A percentile compares a stretch with the other conserved stretches of the same genome.
Evolutionary conservation across 495 filamentous ascomycete species (phyloP).

Genomic region (Penicillium diatomitis): DNA sequence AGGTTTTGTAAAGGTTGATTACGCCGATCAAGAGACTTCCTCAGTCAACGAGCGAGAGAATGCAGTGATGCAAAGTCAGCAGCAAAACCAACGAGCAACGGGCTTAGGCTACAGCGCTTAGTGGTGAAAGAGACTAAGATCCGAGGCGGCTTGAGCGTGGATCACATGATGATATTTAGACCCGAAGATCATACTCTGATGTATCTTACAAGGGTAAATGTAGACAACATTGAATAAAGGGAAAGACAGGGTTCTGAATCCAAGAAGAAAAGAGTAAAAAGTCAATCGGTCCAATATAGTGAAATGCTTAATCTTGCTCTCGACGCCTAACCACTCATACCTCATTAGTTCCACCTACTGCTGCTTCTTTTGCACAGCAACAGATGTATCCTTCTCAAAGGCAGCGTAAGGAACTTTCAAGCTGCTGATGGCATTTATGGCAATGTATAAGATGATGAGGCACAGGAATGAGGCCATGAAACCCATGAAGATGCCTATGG

Average conservation of each 20-base stretch:
- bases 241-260: slow-evolving; percentile 5
- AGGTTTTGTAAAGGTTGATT: neutral
- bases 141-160: neutral
- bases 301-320: slow-evolving; percentile 4
- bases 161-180: slow-evolving; percentile 23
- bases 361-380: slow-evolving; percentile 77
- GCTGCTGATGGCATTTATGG: slow-evolving; percentile 63
- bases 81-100: neutral
- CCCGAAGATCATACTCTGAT: slow-evolving; percentile 17
- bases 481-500: slow-evolving; percentile 72
- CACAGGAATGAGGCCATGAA: slow-evolving; percentile 59
- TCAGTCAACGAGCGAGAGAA: slow-evolving; percentile 12
- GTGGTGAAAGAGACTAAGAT: slow-evolving; percentile 1
- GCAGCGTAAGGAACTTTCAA: slow-evolving; percentile 85
- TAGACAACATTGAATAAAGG: neutral
- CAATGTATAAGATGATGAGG: slow-evolving; percentile 67
- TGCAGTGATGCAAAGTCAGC: slow-evolving; percentile 1
- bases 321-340: neutral
- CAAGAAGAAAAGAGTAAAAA: slow-evolving; percentile 5
- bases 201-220: slow-evolving; percentile 17
- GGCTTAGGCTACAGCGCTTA: slow-evolving; percentile 12
- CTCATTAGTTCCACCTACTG: slow-evolving; percentile 28
- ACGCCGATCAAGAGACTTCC: slow-evolving; percentile 1
- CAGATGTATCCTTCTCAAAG: slow-evolving; percentile 93
- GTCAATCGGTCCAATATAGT: slow-evolving; percentile 8